Conservation (phyloP, 441 rosid genomes). For the Theobroma grandiflorum region DNA sequence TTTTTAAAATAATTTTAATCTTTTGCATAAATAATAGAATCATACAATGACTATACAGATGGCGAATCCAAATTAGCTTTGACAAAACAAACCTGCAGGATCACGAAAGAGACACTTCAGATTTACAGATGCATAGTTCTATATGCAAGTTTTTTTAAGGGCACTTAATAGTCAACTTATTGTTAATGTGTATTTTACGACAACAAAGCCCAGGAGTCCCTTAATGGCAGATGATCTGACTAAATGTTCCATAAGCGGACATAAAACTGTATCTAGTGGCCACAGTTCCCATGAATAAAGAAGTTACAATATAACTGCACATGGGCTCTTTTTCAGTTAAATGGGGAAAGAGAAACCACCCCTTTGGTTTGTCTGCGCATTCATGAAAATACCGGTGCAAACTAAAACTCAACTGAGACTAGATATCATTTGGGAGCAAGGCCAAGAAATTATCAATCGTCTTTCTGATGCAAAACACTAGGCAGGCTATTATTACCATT, state of each 20-base stretch:
- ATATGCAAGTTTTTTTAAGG: constrained; percentile 31
- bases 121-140: constrained; percentile 55
- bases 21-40: constrained; percentile 45
- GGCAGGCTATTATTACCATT: constrained; percentile 98
- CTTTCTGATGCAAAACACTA: constrained; percentile 98
- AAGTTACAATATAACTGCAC: constrained; percentile 42
- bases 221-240: constrained; percentile 12
- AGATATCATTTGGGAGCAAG: constrained; percentile 52
- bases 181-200: constrained; percentile 13
- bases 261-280: constrained; percentile 27
- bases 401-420: constrained; percentile 49
- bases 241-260: constrained; percentile 29
- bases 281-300: constrained; percentile 30
- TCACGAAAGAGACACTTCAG: constrained; percentile 93
- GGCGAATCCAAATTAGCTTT: constrained; percentile 86
- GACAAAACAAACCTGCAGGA: constrained; percentile 96
- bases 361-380: constrained; percentile 36
- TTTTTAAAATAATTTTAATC: constrained; percentile 23
- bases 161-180: constrained; percentile 4
- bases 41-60: constrained; percentile 65
- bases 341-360: constrained; percentile 25
- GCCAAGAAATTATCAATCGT: constrained; percentile 86
- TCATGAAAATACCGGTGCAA: constrained; percentile 39
- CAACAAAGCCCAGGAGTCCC: constrained; percentile 17
- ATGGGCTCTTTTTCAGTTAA: constrained; percentile 23